Percentiles rank a stretch among this genome's conserved stretches.
Evolutionary conservation across 2,329 filamentous ascomycete species (phyloP).

Genomic region (Microcyclosporella mali): DNA sequence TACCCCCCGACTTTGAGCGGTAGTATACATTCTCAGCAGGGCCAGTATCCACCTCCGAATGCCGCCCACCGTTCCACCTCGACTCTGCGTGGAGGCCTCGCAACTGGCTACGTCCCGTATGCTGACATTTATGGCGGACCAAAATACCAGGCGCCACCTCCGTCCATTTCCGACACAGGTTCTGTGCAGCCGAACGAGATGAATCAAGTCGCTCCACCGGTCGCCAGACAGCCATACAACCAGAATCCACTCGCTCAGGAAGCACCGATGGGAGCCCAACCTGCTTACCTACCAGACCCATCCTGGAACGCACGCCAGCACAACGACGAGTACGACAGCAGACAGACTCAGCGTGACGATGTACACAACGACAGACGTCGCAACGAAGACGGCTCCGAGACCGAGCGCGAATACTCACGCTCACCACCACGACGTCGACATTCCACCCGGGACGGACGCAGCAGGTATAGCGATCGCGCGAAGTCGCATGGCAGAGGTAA

Average conservation of each 20-base stretch:
- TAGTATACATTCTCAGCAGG: conserved; percentile 2
- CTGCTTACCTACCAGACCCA: conserved; percentile 16
- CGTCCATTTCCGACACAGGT: conserved; percentile 18
- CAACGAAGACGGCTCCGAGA: conserved; percentile 12
- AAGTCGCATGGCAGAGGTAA: conserved; percentile 25
- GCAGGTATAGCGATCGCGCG: conserved; percentile 14
- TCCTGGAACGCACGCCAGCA: conserved; percentile 12
- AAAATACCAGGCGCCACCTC: conserved; percentile 7
- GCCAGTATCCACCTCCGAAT: conserved; percentile 6
- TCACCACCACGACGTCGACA: conserved; percentile 1
- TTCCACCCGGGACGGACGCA: conserved; percentile 6
- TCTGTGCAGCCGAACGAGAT: conserved; percentile 21
- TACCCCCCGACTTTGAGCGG: conserved; percentile 2
- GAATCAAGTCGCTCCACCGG: conserved; percentile 20
- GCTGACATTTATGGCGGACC: conserved; percentile 30
- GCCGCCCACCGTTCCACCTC: conserved; percentile 16
- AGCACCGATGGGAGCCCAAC: conserved; percentile 17
- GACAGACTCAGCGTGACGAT: conserved; percentile 7
- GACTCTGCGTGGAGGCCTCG: conserved; percentile 18
- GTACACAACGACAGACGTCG: conserved; percentile 5
- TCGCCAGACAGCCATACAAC: conserved; percentile 18
- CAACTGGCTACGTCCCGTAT: conserved; percentile 31
- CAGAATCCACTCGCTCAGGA: conserved; percentile 27
- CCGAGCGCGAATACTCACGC: conserved; percentile 5
- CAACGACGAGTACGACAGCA: conserved; percentile 11